phyloP scores from a whole-genome alignment of 164 flowering plant genomes.

The Nymphaea thermarum region DNA sequence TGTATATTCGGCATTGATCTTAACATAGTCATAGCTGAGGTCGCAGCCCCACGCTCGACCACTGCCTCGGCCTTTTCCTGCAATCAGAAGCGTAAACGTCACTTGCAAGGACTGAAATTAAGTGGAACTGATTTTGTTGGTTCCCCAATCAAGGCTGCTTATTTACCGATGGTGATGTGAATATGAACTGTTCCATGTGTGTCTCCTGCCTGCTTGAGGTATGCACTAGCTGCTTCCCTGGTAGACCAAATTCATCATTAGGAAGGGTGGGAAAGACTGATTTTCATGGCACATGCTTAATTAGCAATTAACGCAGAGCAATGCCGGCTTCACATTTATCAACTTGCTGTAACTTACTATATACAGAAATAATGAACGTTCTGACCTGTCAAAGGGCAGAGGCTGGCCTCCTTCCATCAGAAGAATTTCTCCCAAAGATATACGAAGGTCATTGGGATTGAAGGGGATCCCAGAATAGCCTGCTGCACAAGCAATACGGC shows the following conservation, averaged over 20 bases:
- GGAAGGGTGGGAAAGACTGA: no score
- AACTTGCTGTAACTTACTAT: not conserved
- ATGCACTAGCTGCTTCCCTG: slow-evolving; percentile 76
- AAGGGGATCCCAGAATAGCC: slow-evolving; percentile 86
- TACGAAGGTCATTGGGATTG: slow-evolving; percentile 43
- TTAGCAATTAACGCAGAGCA: no score
- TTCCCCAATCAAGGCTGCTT: not conserved
- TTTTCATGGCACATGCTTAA: no score
- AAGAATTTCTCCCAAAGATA: slow-evolving; percentile 64
- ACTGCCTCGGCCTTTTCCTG: slow-evolving; percentile 63
- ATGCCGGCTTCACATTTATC: no score
- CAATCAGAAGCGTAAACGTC: not conserved
- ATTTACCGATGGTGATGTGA: slow-evolving; percentile 62
- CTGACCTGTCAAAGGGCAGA: slow-evolving; percentile 72
- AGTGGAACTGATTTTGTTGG: not conserved
- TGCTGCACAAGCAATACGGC: slow-evolving; percentile 94
- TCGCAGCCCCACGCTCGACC: slow-evolving; percentile 99
- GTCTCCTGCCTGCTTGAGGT: slow-evolving; percentile 71
- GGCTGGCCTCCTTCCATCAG: slow-evolving; percentile 97
- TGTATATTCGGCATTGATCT: slow-evolving; percentile 93
- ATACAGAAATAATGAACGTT: not conserved
- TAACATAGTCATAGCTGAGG: slow-evolving; percentile 87
- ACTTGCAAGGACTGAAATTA: not conserved
- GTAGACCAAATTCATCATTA: not conserved
- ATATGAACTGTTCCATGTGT: slow-evolving; percentile 75